phyloP scores from a whole-genome alignment of 495 filamentous ascomycete genomes.

The Penicillium lagena region DNA sequence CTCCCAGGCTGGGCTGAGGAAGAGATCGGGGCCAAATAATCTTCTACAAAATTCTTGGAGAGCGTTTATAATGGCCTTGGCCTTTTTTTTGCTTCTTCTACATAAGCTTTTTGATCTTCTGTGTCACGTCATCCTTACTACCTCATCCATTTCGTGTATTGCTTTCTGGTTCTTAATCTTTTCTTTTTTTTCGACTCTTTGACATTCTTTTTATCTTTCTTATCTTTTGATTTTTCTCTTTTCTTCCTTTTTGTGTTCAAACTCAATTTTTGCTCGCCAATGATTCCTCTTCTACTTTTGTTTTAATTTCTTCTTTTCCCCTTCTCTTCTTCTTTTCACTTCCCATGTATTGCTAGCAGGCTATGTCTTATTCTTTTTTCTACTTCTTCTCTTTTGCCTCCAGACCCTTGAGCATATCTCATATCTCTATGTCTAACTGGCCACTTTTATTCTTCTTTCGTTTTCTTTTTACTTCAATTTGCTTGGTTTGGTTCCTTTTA shows the following conservation, averaged over 20 bases:
- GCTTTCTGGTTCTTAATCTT: constrained; percentile 17
- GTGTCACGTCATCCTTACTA: constrained; percentile 9
- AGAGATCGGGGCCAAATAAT: constrained; percentile 51
- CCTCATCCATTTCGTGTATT: constrained; percentile 24
- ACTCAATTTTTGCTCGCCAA: constrained; percentile 13
- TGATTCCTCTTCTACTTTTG: constrained; percentile 18
- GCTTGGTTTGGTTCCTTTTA: constrained; percentile 5
- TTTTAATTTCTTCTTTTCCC: constrained; percentile 25
- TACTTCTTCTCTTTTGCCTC: constrained; percentile 7
- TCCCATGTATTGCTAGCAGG: constrained; percentile 41
- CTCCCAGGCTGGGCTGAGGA: constrained; percentile 64
- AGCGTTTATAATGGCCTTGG: constrained; percentile 5
- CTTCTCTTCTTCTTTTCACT: constrained; percentile 18
- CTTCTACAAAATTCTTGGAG: constrained; percentile 6
- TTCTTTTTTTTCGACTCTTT: constrained; percentile 9
- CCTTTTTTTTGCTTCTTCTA: constrained; percentile 12
- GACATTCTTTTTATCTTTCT: constrained; percentile 17
- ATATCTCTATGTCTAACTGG: neutral
- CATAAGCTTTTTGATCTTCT: constrained; percentile 11
- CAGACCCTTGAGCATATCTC: constrained; percentile 2
- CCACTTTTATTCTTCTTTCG: constrained; percentile 2
- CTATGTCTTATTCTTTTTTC: constrained; percentile 22
- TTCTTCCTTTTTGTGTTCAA: neutral
- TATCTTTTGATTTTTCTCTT: constrained; percentile 8
- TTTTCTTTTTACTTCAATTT: constrained; percentile 9